These are phyloP conservation scores for Mortierella sp. DNA, from an alignment of 371 early-diverging fungal species.

Conservation along the genomic window DNA sequence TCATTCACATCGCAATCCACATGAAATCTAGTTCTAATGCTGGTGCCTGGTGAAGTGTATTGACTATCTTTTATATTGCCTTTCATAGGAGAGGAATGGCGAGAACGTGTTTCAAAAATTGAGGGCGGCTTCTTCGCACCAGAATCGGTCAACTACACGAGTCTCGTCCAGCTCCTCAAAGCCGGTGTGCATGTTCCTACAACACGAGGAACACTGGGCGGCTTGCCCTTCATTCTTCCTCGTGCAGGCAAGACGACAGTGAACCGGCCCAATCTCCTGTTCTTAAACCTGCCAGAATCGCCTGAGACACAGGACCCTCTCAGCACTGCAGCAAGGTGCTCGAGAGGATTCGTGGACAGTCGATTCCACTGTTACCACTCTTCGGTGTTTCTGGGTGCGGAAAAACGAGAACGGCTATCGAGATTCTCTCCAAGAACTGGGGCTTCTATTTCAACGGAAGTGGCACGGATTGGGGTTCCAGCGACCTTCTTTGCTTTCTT, in stretches of 20 bases:
- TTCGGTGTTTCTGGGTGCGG: conserved; percentile 47
- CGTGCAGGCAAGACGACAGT: conserved; percentile 2
- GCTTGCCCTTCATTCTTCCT: conserved; percentile 8
- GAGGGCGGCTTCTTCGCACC: conserved; percentile 9
- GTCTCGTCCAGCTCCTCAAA: conserved; percentile 20
- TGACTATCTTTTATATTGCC: background rate
- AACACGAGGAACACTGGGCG: conserved; percentile 16
- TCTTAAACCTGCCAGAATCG: conserved; percentile 28
- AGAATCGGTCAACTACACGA: background rate
- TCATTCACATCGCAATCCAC: too few species aligned
- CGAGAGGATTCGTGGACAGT: conserved; percentile 2
- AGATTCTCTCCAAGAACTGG: conserved; percentile 44
- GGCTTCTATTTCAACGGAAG: conserved; percentile 40
- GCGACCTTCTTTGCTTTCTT: conserved; percentile 15
- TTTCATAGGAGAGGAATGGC: conserved; percentile 20
- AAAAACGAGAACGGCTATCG: conserved; percentile 37
- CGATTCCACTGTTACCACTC: conserved; percentile 14
- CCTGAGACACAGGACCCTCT: conserved; percentile 18
- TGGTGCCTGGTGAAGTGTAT: too few species aligned
- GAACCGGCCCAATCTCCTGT: conserved; percentile 17
- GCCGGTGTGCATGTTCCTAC: conserved; percentile 9
- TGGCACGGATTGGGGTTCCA: conserved; percentile 21
- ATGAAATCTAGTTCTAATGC: too few species aligned
- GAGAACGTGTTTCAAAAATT: conserved; percentile 12
- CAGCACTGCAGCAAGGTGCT: conserved; percentile 19